phyloP scores from a whole-genome alignment of 768 basidiomycete species.

The Cyclocybe aegerita region DNA sequence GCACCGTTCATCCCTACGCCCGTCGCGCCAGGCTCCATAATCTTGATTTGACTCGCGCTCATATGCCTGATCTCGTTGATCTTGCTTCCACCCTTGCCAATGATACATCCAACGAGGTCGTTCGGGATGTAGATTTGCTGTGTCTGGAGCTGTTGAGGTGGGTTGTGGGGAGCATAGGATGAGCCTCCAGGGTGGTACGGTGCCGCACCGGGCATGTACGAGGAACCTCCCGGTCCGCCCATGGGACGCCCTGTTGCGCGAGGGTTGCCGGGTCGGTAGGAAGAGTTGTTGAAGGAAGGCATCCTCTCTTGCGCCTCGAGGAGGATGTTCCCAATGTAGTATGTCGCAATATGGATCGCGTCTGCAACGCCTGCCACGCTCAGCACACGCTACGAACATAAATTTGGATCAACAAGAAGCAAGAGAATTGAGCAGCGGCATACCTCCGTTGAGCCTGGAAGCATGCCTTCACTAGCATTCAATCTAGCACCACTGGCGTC shows the following conservation, averaged over 20 bases:
- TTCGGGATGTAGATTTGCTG: conserved; percentile 99
- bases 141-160: conserved; percentile 80
- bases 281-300: conserved; percentile 65
- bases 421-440: conserved; percentile 17
- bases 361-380: conserved; percentile 99
- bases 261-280: conserved; percentile 67
- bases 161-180: conserved; percentile 49
- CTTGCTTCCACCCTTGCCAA: conserved; percentile 97
- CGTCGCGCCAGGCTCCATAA: conserved; percentile 93
- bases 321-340: conserved; percentile 98
- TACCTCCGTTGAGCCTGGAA: conserved; percentile 99
- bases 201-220: conserved; percentile 60
- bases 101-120: conserved; percentile 95
- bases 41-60: conserved; percentile 96
- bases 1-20: conserved; percentile 68
- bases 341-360: conserved; percentile 98
- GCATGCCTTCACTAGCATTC: conserved; percentile 97
- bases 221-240: conserved; percentile 43
- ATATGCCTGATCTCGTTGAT: conserved; percentile 98
- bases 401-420: conserved; percentile 12
- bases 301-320: conserved; percentile 88
- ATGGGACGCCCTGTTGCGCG: conserved; percentile 36
- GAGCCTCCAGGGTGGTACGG: conserved; percentile 36
- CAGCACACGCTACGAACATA: conserved; percentile 74
- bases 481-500: conserved; percentile 95